phyloP scores from a whole-genome alignment of 176 grass and related monocot genomes.

The Oryza glumipatula region DNA sequence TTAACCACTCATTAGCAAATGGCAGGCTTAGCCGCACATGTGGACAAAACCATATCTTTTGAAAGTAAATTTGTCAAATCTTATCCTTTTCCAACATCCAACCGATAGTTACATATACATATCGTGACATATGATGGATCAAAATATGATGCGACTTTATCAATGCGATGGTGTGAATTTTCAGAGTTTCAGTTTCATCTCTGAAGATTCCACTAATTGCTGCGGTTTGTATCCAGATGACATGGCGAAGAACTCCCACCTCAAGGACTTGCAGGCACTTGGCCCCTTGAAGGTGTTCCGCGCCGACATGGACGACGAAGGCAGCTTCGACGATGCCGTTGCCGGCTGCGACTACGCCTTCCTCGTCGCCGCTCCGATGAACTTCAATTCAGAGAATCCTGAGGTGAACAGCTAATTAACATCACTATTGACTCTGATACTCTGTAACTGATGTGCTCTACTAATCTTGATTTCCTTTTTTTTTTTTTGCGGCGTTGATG shows the following conservation, averaged over 20 bases:
- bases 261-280: constrained; percentile 57
- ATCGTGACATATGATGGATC: too few species aligned
- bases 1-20: too few species aligned
- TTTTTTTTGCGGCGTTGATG: not conserved
- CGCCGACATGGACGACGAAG: constrained; percentile 59
- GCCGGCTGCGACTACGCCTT: constrained; percentile 60
- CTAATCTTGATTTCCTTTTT: too few species aligned
- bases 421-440: too few species aligned
- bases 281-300: constrained; percentile 46
- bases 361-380: constrained; percentile 74
- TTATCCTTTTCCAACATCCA: too few species aligned
- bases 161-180: too few species aligned
- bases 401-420: constrained; percentile 39
- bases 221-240: constrained; percentile 19
- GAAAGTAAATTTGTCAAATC: not conserved
- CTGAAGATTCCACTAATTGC: not conserved
- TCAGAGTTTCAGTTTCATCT: too few species aligned
- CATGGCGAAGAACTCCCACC: constrained; percentile 40
- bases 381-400: constrained; percentile 34
- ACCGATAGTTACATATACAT: too few species aligned
- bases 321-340: constrained; percentile 69
- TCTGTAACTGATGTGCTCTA: too few species aligned
- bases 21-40: too few species aligned
- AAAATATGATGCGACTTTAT: too few species aligned
- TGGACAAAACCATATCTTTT: not conserved